Conservation (phyloP, 2,329 filamentous ascomycete species). For the Verticillium zaregamsianum region DNA sequence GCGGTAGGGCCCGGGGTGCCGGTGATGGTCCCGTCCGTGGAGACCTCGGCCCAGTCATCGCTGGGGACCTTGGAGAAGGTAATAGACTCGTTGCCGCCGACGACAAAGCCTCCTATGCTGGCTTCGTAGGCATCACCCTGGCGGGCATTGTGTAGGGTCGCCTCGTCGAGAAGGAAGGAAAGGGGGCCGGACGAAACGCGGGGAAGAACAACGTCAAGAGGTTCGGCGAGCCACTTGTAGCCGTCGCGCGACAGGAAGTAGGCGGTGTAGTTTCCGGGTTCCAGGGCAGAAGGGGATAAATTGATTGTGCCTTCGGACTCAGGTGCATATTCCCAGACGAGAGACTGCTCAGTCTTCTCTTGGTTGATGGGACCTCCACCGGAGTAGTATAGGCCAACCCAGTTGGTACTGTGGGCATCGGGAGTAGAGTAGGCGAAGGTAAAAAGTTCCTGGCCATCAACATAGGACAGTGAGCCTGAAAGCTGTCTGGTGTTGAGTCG, state of each 20-base stretch:
- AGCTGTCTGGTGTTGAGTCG: background rate
- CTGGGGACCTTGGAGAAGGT: conserved; percentile 20
- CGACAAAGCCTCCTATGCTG: conserved; percentile 26
- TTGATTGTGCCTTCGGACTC: conserved; percentile 19
- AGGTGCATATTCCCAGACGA: conserved; percentile 29
- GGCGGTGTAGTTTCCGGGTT: conserved; percentile 27
- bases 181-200: conserved; percentile 1
- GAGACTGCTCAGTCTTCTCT: conserved; percentile 19
- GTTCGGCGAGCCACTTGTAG: conserved; percentile 30
- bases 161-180: conserved; percentile 22
- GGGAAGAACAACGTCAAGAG: conserved; percentile 23
- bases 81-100: conserved; percentile 17
- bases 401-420: conserved; percentile 24
- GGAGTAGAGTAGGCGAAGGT: conserved; percentile 31
- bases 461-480: background rate
- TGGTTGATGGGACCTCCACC: conserved; percentile 30
- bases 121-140: conserved; percentile 26
- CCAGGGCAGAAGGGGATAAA: conserved; percentile 18
- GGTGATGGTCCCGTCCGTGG: conserved; percentile 25
- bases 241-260: conserved; percentile 30
- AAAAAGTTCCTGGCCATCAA: conserved; percentile 11
- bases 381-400: conserved; percentile 31
- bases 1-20: conserved; percentile 24
- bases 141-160: conserved; percentile 31
- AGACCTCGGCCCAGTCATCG: conserved; percentile 26